A percentile compares a stretch with the other conserved stretches of the same genome.
These are phyloP conservation scores for Hansenula anomala DNA, from an alignment of 1,139 yeast genomes.

Conservation along the genomic window DNA sequence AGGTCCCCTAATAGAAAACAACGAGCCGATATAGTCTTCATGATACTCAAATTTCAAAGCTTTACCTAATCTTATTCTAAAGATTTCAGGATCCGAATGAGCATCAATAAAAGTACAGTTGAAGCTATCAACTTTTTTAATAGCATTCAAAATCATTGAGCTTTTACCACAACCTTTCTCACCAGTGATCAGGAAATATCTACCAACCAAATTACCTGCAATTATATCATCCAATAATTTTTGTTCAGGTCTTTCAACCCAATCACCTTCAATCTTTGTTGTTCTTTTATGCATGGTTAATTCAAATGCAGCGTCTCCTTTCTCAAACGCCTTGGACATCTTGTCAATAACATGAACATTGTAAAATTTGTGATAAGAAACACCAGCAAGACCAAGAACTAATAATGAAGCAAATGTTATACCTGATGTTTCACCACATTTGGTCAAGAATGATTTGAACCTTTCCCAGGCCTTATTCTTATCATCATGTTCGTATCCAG, in stretches of 20 bases:
- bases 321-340: constrained; percentile 63
- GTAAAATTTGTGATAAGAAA: constrained; percentile 62
- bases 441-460: constrained; percentile 33
- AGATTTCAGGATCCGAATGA: constrained; percentile 82
- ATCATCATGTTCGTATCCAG: constrained; percentile 3
- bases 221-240: constrained; percentile 59
- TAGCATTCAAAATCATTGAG: constrained; percentile 42
- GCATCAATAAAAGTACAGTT: constrained; percentile 77
- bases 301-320: constrained; percentile 64
- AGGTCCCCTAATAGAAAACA: constrained; percentile 81
- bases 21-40: constrained; percentile 79
- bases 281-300: constrained; percentile 42
- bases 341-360: constrained; percentile 55
- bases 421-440: constrained; percentile 67
- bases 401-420: constrained; percentile 72
- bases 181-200: constrained; percentile 71
- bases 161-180: constrained; percentile 89
- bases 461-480: constrained; percentile 17
- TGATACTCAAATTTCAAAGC: constrained; percentile 71
- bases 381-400: constrained; percentile 69
- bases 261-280: constrained; percentile 31
- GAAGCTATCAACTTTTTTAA: constrained; percentile 57
- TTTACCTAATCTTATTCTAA: constrained; percentile 69
- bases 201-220: constrained; percentile 55
- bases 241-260: constrained; percentile 75